Percentiles rank a stretch among this genome's conserved stretches.
Conservation (phyloP, 805 yeast species). For the Saccharomycopsis olivae region DNA sequence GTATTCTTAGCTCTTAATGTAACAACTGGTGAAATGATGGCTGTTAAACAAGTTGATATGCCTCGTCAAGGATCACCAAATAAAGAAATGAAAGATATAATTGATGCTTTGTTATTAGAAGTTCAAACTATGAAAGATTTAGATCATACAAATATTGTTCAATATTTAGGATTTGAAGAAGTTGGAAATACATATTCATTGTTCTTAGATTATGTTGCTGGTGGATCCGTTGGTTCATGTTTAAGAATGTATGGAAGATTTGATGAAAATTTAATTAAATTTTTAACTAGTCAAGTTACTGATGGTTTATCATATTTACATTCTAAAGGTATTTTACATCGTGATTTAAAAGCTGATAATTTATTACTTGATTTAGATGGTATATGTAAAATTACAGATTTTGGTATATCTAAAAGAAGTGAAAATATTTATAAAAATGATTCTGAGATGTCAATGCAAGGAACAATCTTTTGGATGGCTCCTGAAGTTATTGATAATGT, state of each 20-base stretch:
- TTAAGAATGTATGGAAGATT: conserved; percentile 76
- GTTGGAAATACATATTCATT: conserved; percentile 64
- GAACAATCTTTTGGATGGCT: conserved; percentile 99
- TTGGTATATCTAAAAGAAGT: conserved; percentile 86
- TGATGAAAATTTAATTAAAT: conserved; percentile 65
- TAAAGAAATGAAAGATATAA: conserved; percentile 44
- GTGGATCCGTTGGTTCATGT: conserved; percentile 89
- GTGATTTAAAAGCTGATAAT: conserved; percentile 94
- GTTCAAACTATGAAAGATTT: conserved; percentile 89
- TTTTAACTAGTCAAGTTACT: conserved; percentile 68
- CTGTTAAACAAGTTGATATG: conserved; percentile 87
- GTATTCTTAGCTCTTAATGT: conserved; percentile 88
- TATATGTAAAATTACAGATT: conserved; percentile 88
- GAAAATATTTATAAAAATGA: conserved; percentile 81
- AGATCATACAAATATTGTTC: conserved; percentile 91
- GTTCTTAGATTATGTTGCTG: conserved; percentile 93
- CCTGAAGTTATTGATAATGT: conserved; percentile 93
- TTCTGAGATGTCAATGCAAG: conserved; percentile 97
- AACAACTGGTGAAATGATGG: conserved; percentile 97
- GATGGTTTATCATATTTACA: conserved; percentile 84
- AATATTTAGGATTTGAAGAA: conserved; percentile 88
- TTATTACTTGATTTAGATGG: conserved; percentile 83
- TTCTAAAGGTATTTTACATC: conserved; percentile 75
- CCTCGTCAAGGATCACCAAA: conserved; percentile 35
- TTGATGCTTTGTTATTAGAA: conserved; percentile 80